Evolutionary conservation across 176 grass and related monocot species (phyloP), one percentile per base, ranked within the genome.

Genomic region (Hordeum vulgare): DNA sequence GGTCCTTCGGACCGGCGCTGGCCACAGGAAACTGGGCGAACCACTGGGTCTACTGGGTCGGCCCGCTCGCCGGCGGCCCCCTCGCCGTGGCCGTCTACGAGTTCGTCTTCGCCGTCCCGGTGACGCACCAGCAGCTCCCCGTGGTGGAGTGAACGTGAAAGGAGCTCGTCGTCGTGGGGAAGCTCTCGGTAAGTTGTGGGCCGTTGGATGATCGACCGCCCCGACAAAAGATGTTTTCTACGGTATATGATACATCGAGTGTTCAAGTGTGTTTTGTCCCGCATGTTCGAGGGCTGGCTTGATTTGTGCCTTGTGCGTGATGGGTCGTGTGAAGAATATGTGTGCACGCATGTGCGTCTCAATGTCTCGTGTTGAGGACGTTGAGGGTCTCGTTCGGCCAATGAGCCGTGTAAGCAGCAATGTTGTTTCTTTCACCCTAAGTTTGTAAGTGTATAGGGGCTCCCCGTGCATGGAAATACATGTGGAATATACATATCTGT

Each of bases 11-110:
- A 0, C 91, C 96, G 5, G 96, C 96, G 12, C 66, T 98, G 33
- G 93, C 79, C 20, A 13, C 76, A 3, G 81, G 93, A 11, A 75
- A 86, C 21, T 98, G 93, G 93, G 91, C 81, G 0, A 62, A 95
- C 80, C 96, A 98, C 62, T 98, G 96, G 96, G 87, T 98, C 78
- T 98, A 98, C 62, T 98, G 96, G 96, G 89, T 94, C 12, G 96
- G 96, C 1, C 96, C 96, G 14, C 80, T 98, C 11, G 28, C 61
- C 11, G 96, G 96, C 3, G 96, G 96, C 9, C 85, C 79, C 5
- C 77, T 95, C 11, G 96, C 87, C 0, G 89, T 92, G 51, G 36
- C 95, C 18, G 66, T 87, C 14, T 98, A 95, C 65, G 96, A 98
- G 24, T 65, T 79, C n/a, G 3, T 89, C n/a, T 92, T 98, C 80